Conservation (phyloP, 2,329 filamentous ascomycete genomes). For the Hypoxylon sp. region DNA sequence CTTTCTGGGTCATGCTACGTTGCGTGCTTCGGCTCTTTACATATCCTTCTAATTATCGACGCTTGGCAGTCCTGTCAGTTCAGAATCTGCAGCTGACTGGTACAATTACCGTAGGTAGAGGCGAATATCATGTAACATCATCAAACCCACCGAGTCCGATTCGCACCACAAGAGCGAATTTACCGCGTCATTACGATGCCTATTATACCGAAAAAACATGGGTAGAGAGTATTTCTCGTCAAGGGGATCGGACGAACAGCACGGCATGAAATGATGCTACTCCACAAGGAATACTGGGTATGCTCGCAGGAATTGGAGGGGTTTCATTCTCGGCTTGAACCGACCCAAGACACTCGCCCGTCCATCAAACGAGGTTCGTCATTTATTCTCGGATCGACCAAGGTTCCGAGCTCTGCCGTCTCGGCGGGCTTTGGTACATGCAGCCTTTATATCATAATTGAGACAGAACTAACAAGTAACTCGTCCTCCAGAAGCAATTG, state of each 20-base stretch:
- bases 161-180: conserved; percentile 10
- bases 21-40: conserved; percentile 45
- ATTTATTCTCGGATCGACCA: conserved; percentile 25
- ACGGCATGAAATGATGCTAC: conserved; percentile 20
- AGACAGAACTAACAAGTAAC: conserved; percentile 6
- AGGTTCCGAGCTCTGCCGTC: conserved; percentile 28
- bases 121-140: conserved; percentile 40
- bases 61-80: conserved; percentile 42
- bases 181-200: conserved; percentile 21
- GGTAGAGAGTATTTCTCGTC: conserved; percentile 17
- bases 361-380: conserved; percentile 24
- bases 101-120: conserved; percentile 27
- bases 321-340: conserved; percentile 44
- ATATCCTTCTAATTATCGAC: conserved; percentile 34
- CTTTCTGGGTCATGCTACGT: conserved; percentile 45
- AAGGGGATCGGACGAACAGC: conserved; percentile 23
- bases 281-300: conserved; percentile 7
- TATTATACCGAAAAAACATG: conserved; percentile 31
- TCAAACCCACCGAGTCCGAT: conserved; percentile 19
- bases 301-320: conserved; percentile 8
- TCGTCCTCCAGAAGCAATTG: conserved; percentile 1
- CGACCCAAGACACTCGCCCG: conserved; percentile 31
- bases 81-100: conserved; percentile 38
- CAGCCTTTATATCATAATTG: conserved; percentile 1
- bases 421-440: conserved; percentile 5